Evolutionary conservation across 2,329 filamentous ascomycete genomes (phyloP).

Genomic region (Drechslera avenae): DNA sequence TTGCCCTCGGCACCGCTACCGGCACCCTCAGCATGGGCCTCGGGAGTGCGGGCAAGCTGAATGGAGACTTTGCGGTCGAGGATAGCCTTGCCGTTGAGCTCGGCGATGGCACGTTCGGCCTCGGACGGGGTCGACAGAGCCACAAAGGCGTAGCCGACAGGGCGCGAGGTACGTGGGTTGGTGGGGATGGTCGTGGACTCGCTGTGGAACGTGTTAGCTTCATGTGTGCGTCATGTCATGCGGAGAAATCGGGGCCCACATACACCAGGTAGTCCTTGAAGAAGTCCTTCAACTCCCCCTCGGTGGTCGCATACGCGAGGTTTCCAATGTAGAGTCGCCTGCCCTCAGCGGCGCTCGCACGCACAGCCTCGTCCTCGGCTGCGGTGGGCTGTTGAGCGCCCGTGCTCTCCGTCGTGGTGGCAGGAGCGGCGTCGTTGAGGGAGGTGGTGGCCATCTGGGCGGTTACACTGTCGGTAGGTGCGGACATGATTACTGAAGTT

Average conservation of each 20-base stretch:
- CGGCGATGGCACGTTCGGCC: conserved; percentile 91
- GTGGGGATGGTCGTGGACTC: conserved; percentile 99
- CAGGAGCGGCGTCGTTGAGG: conserved; percentile 58
- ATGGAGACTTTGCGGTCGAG: conserved; percentile 99
- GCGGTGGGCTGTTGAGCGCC: conserved; percentile 69
- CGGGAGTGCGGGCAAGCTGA: conserved; percentile 96
- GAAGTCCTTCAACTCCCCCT: conserved; percentile 99
- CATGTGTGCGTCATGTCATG: conserved; percentile 21
- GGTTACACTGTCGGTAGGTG: conserved; percentile 77
- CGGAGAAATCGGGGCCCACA: conserved; percentile 55
- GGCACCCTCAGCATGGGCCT: conserved; percentile 76
- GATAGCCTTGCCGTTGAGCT: conserved; percentile 94
- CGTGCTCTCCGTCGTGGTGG: conserved; percentile 53
- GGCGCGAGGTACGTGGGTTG: conserved; percentile 98
- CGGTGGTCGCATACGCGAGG: conserved; percentile 99
- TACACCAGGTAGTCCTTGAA: conserved; percentile 99
- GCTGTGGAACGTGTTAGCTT: conserved; percentile 58
- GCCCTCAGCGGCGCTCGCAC: conserved; percentile 97
- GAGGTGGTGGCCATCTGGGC: conserved; percentile 69
- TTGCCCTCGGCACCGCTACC: conserved; percentile 76
- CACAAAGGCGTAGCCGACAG: conserved; percentile 98
- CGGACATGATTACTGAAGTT: conserved; percentile 77
- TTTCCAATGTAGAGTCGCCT: conserved; percentile 99
- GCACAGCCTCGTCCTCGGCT: conserved; percentile 84
- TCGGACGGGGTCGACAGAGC: conserved; percentile 93